Evolutionary conservation across 2,329 filamentous ascomycete species (phyloP).

Genomic region (Pseudocercospora ulei): DNA sequence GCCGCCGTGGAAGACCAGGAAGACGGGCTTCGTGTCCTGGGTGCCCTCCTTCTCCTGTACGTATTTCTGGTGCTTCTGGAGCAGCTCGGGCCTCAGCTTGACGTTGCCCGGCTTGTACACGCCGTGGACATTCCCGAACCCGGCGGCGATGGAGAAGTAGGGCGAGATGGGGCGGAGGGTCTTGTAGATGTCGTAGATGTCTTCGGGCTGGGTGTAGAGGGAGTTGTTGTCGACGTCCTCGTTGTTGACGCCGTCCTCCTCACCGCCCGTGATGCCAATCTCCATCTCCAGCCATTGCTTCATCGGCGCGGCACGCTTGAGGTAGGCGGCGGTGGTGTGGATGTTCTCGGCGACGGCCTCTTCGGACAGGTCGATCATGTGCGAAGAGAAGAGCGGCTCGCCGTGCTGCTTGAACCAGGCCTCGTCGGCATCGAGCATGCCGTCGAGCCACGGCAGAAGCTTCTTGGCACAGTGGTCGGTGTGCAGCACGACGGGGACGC

Average conservation of each 20-base stretch:
- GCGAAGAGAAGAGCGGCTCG: constrained; percentile 85
- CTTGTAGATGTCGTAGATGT: constrained; percentile 86
- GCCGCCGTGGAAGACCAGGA: constrained; percentile 98
- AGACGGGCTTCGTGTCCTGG: constrained; percentile 80
- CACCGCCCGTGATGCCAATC: constrained; percentile 90
- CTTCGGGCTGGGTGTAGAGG: constrained; percentile 95
- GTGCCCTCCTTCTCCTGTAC: constrained; percentile 69
- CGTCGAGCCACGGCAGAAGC: constrained; percentile 94
- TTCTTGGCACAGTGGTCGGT: constrained; percentile 99
- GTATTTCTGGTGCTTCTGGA: constrained; percentile 90
- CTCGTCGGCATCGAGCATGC: constrained; percentile 91
- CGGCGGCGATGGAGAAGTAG: constrained; percentile 96
- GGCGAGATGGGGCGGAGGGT: constrained; percentile 74
- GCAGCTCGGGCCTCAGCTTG: constrained; percentile 88
- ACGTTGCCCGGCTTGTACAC: constrained; percentile 99
- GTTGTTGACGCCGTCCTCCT: constrained; percentile 98
- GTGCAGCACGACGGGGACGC: constrained; percentile 84
- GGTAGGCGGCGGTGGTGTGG: constrained; percentile 79
- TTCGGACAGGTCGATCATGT: constrained; percentile 98
- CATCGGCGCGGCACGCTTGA: constrained; percentile 88
- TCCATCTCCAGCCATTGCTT: constrained; percentile 99
- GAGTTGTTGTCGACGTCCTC: constrained; percentile 93
- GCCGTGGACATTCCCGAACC: constrained; percentile 98
- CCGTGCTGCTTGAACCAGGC: constrained; percentile 85
- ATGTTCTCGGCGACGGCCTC: constrained; percentile 87